Evolutionary conservation across 257 asterid genomes (phyloP).

Genomic region (Euphrasia confusa): DNA sequence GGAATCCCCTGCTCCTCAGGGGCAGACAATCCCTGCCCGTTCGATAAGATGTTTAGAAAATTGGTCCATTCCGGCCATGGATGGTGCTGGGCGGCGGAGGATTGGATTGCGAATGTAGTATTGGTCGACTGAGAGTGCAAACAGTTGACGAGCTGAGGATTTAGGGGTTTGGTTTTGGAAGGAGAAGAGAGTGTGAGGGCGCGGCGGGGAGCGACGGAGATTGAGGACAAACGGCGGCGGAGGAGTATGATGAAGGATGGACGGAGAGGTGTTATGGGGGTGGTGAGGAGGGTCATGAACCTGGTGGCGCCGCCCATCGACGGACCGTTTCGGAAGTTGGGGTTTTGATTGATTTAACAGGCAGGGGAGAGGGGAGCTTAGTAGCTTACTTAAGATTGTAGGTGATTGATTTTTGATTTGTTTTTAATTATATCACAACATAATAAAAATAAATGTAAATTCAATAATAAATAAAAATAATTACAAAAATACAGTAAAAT

Average conservation of each 20-base stretch:
- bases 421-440: too few species aligned
- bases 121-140: conserved; percentile 41
- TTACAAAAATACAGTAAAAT: too few species aligned
- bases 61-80: conserved; percentile 88
- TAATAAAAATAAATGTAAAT: too few species aligned
- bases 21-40: conserved; percentile 23
- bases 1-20: conserved; percentile 24
- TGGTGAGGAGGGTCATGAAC: conserved; percentile 52
- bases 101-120: conserved; percentile 24
- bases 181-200: conserved; percentile 30
- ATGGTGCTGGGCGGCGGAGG: conserved; percentile 33
- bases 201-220: conserved; percentile 32
- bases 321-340: conserved; percentile 10
- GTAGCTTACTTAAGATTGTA: too few species aligned
- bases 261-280: conserved; percentile 58
- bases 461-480: too few species aligned
- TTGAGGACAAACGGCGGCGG: conserved; percentile 40
- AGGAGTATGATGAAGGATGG: conserved; percentile 41
- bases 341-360: conserved; percentile 15
- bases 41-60: conserved; percentile 37
- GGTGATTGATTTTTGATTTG: too few species aligned
- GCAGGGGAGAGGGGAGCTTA: too few species aligned
- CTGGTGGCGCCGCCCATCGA: conserved; percentile 75
- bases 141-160: conserved; percentile 26
- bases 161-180: conserved; percentile 27